Evolutionary conservation across 2,329 filamentous ascomycete species (phyloP).

Genomic region (Parasarocladium wereldwijsianum): DNA sequence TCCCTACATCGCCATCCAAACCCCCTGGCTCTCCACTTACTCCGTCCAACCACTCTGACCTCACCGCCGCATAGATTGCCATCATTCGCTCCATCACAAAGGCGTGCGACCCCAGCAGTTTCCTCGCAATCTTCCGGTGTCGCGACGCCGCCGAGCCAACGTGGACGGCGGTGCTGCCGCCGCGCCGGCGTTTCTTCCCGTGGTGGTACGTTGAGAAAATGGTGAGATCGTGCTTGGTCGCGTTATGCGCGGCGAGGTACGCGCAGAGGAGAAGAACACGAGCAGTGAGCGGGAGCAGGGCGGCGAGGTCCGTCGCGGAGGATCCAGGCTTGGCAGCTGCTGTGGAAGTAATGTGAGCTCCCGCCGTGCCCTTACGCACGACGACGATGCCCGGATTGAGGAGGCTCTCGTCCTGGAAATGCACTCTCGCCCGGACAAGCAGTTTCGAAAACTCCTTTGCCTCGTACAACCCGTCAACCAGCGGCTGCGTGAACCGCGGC

Average conservation of each 20-base stretch:
- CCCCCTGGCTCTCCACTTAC: slow-evolving; percentile 12
- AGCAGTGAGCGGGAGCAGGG: slow-evolving; percentile 54
- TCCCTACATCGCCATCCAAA: slow-evolving; percentile 41
- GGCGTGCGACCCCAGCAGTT: slow-evolving; percentile 60
- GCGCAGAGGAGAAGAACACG: slow-evolving; percentile 61
- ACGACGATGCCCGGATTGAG: slow-evolving; percentile 50
- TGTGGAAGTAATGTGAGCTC: slow-evolving; percentile 1
- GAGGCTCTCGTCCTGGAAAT: slow-evolving; percentile 60
- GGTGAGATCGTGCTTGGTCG: slow-evolving; percentile 53
- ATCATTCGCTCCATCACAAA: slow-evolving; percentile 69
- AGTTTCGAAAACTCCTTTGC: slow-evolving; percentile 75
- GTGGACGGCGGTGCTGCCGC: slow-evolving; percentile 18
- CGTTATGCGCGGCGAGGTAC: slow-evolving; percentile 72
- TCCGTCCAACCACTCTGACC: slow-evolving; percentile 34
- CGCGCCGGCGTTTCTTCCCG: slow-evolving; percentile 32
- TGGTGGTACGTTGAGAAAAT: slow-evolving; percentile 62
- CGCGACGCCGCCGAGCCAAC: slow-evolving; percentile 20
- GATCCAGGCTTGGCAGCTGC: slow-evolving; percentile 7
- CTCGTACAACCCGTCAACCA: slow-evolving; percentile 57
- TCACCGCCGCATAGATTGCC: slow-evolving; percentile 58
- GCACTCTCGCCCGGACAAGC: slow-evolving; percentile 51
- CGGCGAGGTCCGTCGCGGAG: slow-evolving; percentile 29
- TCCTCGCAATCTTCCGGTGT: slow-evolving; percentile 60
- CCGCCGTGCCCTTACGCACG: slow-evolving; percentile 7
- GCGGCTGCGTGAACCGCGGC: slow-evolving; percentile 69